Evolutionary conservation across 1,284 basidiomycete genomes (phyloP).

Genomic region (Ganoderma leucocontextum): DNA sequence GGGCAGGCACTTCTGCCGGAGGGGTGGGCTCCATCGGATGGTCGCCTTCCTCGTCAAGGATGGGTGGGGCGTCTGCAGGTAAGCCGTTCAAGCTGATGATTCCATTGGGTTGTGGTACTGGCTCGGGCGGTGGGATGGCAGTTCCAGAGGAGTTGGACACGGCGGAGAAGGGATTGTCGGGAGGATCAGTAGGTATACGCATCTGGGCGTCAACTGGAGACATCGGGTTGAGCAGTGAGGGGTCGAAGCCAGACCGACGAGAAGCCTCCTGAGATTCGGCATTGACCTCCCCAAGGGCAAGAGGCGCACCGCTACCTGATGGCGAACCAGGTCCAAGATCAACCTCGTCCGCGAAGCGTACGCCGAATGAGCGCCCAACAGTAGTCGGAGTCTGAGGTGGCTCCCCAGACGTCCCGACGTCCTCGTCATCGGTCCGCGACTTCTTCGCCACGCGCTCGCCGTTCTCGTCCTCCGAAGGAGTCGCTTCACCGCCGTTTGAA

Average conservation of each 20-base stretch:
- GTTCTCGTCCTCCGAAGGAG: conserved; percentile 62
- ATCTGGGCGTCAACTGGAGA: conserved; percentile 18
- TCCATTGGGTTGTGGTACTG: conserved; percentile 5
- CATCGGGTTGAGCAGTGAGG: conserved; percentile 64
- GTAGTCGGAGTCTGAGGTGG: conserved; percentile 17
- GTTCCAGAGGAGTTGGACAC: not conserved
- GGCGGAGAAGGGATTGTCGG: conserved; percentile 25
- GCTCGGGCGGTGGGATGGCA: not conserved
- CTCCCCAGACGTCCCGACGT: conserved; percentile 53
- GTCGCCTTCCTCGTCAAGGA: conserved; percentile 24
- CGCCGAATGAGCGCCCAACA: conserved; percentile 27
- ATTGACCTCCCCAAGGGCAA: conserved; percentile 7
- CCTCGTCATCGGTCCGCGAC: conserved; percentile 53
- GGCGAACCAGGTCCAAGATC: not conserved
- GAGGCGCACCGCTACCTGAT: not conserved
- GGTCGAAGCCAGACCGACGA: conserved; percentile 58
- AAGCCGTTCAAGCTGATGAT: conserved; percentile 1
- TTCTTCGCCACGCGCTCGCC: conserved; percentile 62
- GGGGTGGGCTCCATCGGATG: conserved; percentile 26
- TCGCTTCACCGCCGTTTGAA: conserved; percentile 62
- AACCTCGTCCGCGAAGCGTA: conserved; percentile 35
- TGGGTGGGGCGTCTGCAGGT: conserved; percentile 20
- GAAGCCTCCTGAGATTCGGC: conserved; percentile 11
- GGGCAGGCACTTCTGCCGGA: conserved; percentile 8
- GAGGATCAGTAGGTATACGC: conserved; percentile 25